A percentile compares a stretch with the other conserved stretches of the same genome.
These are phyloP conservation scores for Plicaturopsis crispa DNA, from an alignment of 768 basidiomycete species.

Conservation along the genomic window DNA sequence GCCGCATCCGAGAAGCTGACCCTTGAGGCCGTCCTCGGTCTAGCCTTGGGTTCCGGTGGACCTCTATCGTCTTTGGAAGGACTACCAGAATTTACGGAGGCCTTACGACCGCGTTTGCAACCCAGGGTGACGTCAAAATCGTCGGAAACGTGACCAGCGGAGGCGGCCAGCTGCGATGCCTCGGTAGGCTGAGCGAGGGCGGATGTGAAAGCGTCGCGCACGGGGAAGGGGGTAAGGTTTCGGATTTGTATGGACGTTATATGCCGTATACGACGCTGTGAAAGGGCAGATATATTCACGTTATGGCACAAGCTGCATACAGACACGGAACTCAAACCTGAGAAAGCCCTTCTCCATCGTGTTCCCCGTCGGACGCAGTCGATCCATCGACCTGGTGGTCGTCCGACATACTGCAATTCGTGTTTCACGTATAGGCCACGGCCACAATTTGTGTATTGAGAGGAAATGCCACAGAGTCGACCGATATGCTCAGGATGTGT, in stretches of 20 bases:
- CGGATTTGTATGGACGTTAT: conserved; percentile 66
- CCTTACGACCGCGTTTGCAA: conserved; percentile 50
- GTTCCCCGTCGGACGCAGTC: conserved; percentile 13
- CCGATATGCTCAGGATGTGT: too few species aligned
- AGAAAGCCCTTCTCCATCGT: conserved; percentile 9
- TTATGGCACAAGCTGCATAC: neutral
- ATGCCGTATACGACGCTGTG: conserved; percentile 66
- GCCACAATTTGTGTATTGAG: too few species aligned
- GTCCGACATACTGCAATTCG: too few species aligned
- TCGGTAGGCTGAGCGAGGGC: conserved; percentile 63
- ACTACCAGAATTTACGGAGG: conserved; percentile 50
- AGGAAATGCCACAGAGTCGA: too few species aligned
- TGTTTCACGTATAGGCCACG: too few species aligned
- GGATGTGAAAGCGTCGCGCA: conserved; percentile 69
- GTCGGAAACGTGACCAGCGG: conserved; percentile 54
- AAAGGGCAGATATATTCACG: conserved; percentile 5
- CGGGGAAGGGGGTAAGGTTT: conserved; percentile 81
- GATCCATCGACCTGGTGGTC: too few species aligned
- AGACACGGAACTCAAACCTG: neutral
- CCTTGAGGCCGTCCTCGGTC: conserved; percentile 40
- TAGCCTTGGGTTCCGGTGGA: conserved; percentile 24
- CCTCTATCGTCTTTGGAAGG: conserved; percentile 35
- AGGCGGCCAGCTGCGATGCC: conserved; percentile 45
- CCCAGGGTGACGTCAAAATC: conserved; percentile 60
- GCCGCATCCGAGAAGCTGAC: conserved; percentile 26